Evolutionary conservation across 345 rosid genomes (phyloP).

Genomic region (Alliaria petiolata): DNA sequence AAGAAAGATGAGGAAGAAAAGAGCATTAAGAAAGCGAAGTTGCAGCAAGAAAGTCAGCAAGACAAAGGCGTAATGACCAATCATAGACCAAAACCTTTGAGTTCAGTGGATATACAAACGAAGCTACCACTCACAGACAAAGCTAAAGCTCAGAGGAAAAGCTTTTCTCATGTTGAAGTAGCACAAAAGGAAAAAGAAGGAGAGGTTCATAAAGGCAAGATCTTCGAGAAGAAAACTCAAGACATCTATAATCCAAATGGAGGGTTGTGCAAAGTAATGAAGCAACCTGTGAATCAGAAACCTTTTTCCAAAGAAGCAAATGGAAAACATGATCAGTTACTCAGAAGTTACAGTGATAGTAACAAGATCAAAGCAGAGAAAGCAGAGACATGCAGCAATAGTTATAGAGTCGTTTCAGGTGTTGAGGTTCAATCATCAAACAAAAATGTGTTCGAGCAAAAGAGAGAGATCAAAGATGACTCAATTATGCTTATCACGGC

Average conservation of each 20-base stretch:
- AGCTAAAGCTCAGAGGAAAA: slow-evolving; percentile 34
- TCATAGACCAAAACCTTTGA: slow-evolving; percentile 27
- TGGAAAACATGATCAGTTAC: slow-evolving; percentile 33
- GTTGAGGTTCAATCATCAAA: slow-evolving; percentile 27
- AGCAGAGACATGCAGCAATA: slow-evolving; percentile 30
- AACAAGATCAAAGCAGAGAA: slow-evolving; percentile 35
- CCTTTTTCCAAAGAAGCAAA: slow-evolving; percentile 37
- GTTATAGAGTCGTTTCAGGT: slow-evolving; percentile 23
- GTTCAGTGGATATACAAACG: slow-evolving; percentile 29
- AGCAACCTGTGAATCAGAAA: slow-evolving; percentile 33
- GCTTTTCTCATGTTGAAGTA: slow-evolving; percentile 25
- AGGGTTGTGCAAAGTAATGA: slow-evolving; percentile 27
- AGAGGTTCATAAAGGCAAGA: slow-evolving; percentile 29
- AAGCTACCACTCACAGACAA: slow-evolving; percentile 34
- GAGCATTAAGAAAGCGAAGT: slow-evolving; percentile 36
- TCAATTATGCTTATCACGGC: slow-evolving; percentile 26
- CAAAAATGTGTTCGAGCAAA: slow-evolving; percentile 15
- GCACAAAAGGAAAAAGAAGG: slow-evolving; percentile 15
- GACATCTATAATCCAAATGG: slow-evolving; percentile 33
- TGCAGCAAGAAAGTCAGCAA: slow-evolving; percentile 27
- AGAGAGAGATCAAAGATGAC: slow-evolving; percentile 35
- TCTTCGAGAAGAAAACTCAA: slow-evolving; percentile 40
- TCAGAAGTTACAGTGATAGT: slow-evolving; percentile 21
- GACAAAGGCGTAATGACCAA: slow-evolving; percentile 24
- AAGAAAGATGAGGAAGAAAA: slow-evolving; percentile 23